Base-by-base conservation (phyloP, 306 rosid genomes). In the Macrotyloma uniflorum region DNA sequence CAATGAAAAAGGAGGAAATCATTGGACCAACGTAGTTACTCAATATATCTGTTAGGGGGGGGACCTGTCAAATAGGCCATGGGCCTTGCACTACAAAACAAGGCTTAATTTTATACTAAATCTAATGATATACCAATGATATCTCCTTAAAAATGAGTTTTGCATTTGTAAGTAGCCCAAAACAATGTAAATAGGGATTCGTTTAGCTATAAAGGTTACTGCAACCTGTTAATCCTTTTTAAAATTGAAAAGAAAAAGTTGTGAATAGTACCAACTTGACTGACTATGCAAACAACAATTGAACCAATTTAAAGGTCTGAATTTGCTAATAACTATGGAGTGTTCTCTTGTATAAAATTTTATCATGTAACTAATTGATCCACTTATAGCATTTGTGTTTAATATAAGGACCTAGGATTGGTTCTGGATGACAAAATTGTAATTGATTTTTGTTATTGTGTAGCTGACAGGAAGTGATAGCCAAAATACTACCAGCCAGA, bases 401-500 rank as follows among this genome's bases (percentile, higher is more conserved):
- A 18, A 53, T 35, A 43, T n/a, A 8, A 35, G 70, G 81, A 8
- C 12, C 7, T 8, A 2, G 7, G 42, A 28, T 55, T 47, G 78
- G 19, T 74, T 68, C 49, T 62, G 36, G 74, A 51, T 26, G 42
- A 18, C 70, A 18, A 67, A 84, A 69, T 68, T 38, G 20, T 74
- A 78, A 43, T 73, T 26, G 51, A 51, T 51, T 76, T 55, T 67
- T 84, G 54, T 70, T 42, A 18, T 70, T 49, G 23, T 78, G 76
- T 79, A 95, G 99, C 89, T 95, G 78, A 84, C 94, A 15, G 97
- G 90, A 74, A 80, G 83, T 76, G 91, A 87, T 75, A 78, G 61
- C 51, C 89, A 74, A 24, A 75, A 50, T 45, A 58, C 47, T 38
- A 10, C 82, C 22, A 72, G n/a, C 84, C 64, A 84, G 69, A 78